Evolutionary conservation across 306 rosid genomes (phyloP).

Genomic region (Crataegus laevigata): DNA sequence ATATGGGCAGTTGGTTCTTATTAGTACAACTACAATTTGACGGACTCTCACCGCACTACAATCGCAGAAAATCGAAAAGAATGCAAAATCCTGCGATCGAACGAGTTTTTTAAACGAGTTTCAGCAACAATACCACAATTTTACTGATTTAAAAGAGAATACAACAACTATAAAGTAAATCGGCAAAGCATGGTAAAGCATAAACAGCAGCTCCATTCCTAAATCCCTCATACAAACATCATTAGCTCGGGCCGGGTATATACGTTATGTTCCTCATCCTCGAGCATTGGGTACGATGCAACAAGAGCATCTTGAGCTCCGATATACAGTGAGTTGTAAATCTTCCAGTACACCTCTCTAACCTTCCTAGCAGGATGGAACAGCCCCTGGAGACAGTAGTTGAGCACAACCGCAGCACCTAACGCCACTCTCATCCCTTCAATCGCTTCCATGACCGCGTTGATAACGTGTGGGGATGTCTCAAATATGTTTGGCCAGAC

Average conservation of each 20-base stretch:
- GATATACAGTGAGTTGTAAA: constrained; percentile 59
- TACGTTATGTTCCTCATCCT: constrained; percentile 54
- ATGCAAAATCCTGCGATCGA: too few relatives aligned
- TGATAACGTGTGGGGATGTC: constrained; percentile 92
- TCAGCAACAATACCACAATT: too few relatives aligned
- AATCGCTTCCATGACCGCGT: constrained; percentile 95
- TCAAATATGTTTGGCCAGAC: constrained; percentile 97
- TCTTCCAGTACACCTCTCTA: constrained; percentile 79
- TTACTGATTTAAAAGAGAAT: not conserved
- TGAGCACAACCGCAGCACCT: constrained; percentile 80
- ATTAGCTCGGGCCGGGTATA: constrained; percentile 55
- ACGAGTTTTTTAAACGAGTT: too few relatives aligned
- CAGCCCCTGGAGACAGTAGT: constrained; percentile 71
- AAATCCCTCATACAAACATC: constrained; percentile 37
- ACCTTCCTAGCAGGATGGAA: constrained; percentile 78
- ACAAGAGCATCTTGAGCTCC: constrained; percentile 79
- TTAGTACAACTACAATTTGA: not conserved
- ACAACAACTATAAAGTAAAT: not conserved
- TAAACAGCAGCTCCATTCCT: not conserved
- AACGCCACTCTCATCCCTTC: constrained; percentile 98
- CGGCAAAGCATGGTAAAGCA: not conserved
- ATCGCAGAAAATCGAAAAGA: too few relatives aligned
- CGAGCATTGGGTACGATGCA: constrained; percentile 55
- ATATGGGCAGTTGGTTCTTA: not conserved
- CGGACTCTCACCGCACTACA: too few relatives aligned